Evolutionary conservation across 2,329 filamentous ascomycete genomes (phyloP).

Genomic region (Colletotrichum sp.): DNA sequence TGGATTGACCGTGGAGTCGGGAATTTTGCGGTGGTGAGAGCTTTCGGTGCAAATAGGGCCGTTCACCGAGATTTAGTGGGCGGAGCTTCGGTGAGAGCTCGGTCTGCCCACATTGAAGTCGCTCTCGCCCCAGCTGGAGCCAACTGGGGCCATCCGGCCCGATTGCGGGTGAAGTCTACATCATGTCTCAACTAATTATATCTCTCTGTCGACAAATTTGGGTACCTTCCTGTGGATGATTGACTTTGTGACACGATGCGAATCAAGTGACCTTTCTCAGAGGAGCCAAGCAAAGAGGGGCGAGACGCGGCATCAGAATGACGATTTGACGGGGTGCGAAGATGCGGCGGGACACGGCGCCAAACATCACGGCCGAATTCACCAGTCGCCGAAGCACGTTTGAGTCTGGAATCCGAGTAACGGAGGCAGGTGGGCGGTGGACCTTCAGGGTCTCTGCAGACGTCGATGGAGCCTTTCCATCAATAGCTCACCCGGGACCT

Average conservation of each 20-base stretch:
- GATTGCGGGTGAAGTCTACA: not conserved
- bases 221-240: not conserved
- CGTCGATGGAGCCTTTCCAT: not conserved
- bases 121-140: not conserved
- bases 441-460: not conserved
- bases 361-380: not conserved
- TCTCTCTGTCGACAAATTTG: not conserved
- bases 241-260: not conserved
- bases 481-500: not conserved
- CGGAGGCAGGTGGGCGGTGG: not conserved
- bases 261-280: not conserved
- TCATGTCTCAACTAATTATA: not conserved
- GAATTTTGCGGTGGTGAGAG: slow-evolving; percentile 7
- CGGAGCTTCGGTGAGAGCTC: not conserved
- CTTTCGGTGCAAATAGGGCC: slow-evolving; percentile 15
- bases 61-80: not conserved
- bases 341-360: not conserved
- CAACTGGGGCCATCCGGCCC: not conserved
- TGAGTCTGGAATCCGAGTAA: not conserved
- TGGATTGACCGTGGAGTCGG: not conserved
- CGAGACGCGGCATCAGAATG: not conserved
- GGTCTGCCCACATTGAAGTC: not conserved
- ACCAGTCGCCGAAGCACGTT: not conserved
- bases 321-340: not conserved
- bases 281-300: not conserved